These are phyloP conservation scores for Claviceps quebecensis DNA, from an alignment of 2,329 filamentous ascomycete species.

Conservation along the genomic window DNA sequence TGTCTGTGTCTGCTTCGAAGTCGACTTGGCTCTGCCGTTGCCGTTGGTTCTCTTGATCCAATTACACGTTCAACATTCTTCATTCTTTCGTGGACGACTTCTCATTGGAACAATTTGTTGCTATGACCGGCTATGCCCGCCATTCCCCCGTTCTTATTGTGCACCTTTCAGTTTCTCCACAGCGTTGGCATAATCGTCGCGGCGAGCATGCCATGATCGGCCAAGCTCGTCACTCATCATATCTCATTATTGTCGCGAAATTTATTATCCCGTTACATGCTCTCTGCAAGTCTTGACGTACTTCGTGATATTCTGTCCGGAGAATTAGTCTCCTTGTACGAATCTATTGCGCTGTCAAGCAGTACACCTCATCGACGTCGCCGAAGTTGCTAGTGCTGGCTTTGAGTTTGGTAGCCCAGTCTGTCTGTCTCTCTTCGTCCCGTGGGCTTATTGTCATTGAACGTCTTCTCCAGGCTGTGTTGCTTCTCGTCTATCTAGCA, in stretches of 20 bases:
- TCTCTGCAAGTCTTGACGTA: neutral
- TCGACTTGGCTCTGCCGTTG: neutral
- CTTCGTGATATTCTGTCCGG: too few relatives aligned
- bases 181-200: neutral
- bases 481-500: neutral
- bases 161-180: neutral
- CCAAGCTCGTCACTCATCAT: neutral
- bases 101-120: too few relatives aligned
- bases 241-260: neutral
- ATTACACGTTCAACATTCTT: neutral
- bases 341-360: neutral
- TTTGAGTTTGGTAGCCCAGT: neutral
- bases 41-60: neutral
- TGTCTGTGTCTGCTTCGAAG: neutral
- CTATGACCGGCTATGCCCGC: neutral
- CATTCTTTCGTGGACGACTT: neutral
- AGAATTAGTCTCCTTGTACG: neutral
- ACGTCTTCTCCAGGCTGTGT: neutral
- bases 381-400: neutral
- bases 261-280: neutral
- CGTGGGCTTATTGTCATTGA: neutral
- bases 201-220: neutral
- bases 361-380: neutral
- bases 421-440: neutral
- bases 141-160: neutral